Evolutionary conservation across 176 grass and related monocot species (phyloP).

Genomic region (Guadua angustifolia): DNA sequence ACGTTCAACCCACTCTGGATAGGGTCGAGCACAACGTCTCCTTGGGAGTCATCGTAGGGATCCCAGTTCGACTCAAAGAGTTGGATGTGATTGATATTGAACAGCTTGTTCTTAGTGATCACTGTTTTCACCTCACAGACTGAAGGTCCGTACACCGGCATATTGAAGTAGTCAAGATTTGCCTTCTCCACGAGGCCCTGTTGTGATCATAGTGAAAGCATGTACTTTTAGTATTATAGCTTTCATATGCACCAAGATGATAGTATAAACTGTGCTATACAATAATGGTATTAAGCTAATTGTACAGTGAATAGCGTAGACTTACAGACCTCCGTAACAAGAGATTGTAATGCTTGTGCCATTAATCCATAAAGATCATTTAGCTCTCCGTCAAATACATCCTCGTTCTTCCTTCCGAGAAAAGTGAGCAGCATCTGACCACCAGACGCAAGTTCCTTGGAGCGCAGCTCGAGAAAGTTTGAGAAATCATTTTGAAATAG

Average conservation of each 20-base stretch:
- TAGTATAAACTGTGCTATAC: no score
- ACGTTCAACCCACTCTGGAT: constrained; percentile 17
- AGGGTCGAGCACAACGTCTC: background rate
- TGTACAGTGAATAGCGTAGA: background rate
- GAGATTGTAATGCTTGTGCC: constrained; percentile 14
- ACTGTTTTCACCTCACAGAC: constrained; percentile 32
- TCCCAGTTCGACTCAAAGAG: constrained; percentile 39
- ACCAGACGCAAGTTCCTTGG: constrained; percentile 30
- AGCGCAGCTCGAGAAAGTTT: constrained; percentile 48
- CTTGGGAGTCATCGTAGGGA: constrained; percentile 26
- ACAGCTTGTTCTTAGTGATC: constrained; percentile 9
- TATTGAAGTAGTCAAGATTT: constrained; percentile 15
- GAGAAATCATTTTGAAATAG: constrained; percentile 49
- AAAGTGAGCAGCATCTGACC: constrained; percentile 56
- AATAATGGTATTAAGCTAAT: background rate
- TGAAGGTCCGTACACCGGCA: background rate
- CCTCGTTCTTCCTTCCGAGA: constrained; percentile 32
- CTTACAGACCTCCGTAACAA: background rate
- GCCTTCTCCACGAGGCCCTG: constrained; percentile 26
- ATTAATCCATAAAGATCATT: background rate
- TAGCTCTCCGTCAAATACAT: background rate
- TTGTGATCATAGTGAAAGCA: background rate
- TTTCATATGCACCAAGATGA: background rate
- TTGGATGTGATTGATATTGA: constrained; percentile 18
- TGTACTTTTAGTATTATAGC: background rate